A percentile compares a stretch with the other conserved stretches of the same genome.
Conservation (phyloP, 176 grass and related monocot species). For the Musa troglodytarum region DNA sequence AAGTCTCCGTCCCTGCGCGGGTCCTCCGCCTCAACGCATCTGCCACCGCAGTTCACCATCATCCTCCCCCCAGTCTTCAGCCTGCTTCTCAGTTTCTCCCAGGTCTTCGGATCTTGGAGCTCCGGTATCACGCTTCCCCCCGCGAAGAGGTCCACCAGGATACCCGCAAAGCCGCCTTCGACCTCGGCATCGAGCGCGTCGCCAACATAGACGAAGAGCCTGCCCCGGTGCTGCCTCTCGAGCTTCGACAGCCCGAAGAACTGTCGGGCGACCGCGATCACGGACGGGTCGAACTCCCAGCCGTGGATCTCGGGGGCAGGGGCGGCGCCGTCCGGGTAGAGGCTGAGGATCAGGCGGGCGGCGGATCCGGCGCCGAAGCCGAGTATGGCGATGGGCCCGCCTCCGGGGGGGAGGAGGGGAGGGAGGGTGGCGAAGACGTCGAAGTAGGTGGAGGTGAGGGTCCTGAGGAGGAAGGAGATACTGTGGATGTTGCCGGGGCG, state of each 20-base stretch:
- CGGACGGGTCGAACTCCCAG: conserved; percentile 65
- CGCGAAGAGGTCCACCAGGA: conserved; percentile 66
- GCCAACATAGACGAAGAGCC: conserved; percentile 39
- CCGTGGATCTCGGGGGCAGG: conserved; percentile 33
- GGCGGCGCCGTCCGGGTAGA: conserved; percentile 32
- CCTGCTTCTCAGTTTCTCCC: conserved; percentile 34
- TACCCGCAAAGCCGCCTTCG: conserved; percentile 45
- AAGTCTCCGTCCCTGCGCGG: conserved; percentile 40
- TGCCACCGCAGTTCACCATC: conserved; percentile 77
- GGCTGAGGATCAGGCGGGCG: conserved; percentile 44
- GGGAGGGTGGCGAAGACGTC: conserved; percentile 63
- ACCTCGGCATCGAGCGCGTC: conserved; percentile 42
- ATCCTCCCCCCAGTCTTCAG: conserved; percentile 36
- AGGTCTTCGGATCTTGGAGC: conserved; percentile 51
- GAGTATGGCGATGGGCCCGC: conserved; percentile 43
- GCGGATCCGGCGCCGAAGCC: conserved; percentile 77
- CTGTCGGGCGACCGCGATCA: conserved; percentile 53
- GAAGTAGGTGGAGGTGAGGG: conserved; percentile 58
- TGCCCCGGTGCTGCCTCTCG: conserved; percentile 34
- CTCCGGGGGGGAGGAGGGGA: conserved; percentile 44
- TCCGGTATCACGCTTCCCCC: conserved; percentile 59
- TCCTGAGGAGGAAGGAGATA: conserved; percentile 37
- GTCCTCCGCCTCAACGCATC: conserved; percentile 68
- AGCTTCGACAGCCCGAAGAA: conserved; percentile 65
- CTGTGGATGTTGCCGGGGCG: conserved; percentile 77